Conservation (phyloP, 2,329 filamentous ascomycete species). For the Shiraia sp. region DNA sequence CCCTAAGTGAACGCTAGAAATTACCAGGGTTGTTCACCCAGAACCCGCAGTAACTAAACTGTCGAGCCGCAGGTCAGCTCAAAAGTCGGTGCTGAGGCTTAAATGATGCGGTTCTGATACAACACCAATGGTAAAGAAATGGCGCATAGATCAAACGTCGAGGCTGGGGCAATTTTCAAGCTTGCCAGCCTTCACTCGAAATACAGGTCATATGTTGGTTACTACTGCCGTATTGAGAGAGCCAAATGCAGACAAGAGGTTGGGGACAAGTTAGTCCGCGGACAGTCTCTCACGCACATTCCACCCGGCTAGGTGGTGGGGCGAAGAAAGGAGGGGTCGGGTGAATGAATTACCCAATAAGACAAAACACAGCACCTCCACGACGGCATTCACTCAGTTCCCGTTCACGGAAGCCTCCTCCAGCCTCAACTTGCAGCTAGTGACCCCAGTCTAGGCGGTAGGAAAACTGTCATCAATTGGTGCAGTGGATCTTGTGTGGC, state of each 20-base stretch:
- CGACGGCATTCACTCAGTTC: constrained; percentile 1
- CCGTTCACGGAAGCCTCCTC: constrained; percentile 11
- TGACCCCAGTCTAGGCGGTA: constrained; percentile 22
- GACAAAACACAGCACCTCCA: constrained; percentile 10
- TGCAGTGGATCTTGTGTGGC: constrained; percentile 27
- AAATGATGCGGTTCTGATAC: constrained; percentile 2
- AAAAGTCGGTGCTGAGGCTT: constrained; percentile 2
- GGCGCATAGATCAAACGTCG: no score
- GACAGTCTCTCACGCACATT: constrained; percentile 4
- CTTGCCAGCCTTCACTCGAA: no score
- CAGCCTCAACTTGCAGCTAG: constrained; percentile 27
- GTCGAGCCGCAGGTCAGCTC: constrained; percentile 11
- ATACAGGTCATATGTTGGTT: no score
- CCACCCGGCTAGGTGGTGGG: constrained; percentile 19
- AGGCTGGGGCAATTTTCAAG: no score
- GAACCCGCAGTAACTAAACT: constrained; percentile 7
- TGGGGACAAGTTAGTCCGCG: constrained; percentile 12
- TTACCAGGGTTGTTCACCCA: constrained; percentile 4
- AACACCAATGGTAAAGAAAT: constrained; percentile 1
- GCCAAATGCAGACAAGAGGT: constrained; percentile 25
- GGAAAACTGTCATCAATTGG: constrained; percentile 32
- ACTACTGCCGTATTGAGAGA: constrained; percentile 4
- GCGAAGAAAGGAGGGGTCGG: constrained; percentile 25
- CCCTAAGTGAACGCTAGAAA: constrained; percentile 11
- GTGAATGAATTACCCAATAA: constrained; percentile 24